phyloP scores from a whole-genome alignment of 352 stramenopile genomes.

The Pythium plurisporium region DNA sequence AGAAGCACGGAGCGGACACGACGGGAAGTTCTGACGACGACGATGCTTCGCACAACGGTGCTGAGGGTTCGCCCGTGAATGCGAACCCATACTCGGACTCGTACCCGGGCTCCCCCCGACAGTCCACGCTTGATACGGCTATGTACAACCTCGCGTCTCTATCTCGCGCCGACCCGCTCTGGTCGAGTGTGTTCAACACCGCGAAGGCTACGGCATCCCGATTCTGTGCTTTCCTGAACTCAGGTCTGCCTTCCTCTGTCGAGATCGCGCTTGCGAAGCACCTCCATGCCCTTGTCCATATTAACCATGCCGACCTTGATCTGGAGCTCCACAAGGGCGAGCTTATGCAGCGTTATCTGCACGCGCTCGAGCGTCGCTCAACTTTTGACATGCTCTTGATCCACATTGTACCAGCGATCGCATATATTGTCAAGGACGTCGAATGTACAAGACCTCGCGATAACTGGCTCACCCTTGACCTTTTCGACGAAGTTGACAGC shows the following conservation, averaged over 20 bases:
- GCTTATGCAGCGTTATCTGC: conserved; percentile 66
- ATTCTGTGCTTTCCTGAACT: conserved; percentile 64
- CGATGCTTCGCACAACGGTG: neutral
- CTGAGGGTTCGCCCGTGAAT: conserved; percentile 9
- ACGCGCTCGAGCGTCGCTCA: conserved; percentile 55
- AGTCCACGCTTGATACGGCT: conserved; percentile 50
- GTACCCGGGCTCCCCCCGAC: conserved; percentile 49
- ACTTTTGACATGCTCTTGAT: conserved; percentile 87
- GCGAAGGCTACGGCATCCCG: conserved; percentile 36
- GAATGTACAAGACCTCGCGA: conserved; percentile 58
- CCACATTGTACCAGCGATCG: conserved; percentile 72
- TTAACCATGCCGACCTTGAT: conserved; percentile 63
- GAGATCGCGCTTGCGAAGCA: conserved; percentile 83
- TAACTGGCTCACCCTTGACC: conserved; percentile 65
- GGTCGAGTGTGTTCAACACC: conserved; percentile 45
- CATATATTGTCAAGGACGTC: conserved; percentile 72
- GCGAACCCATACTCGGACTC: conserved; percentile 37
- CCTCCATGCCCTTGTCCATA: conserved; percentile 65
- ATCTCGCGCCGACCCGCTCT: conserved; percentile 48
- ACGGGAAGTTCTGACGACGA: neutral
- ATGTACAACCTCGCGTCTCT: conserved; percentile 84
- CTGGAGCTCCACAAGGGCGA: conserved; percentile 53
- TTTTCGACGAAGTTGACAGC: conserved; percentile 57
- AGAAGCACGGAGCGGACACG: conserved; percentile 48
- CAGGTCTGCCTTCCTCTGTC: conserved; percentile 61